Conservation (phyloP, 306 rosid genomes). For the Luffa acutangula region DNA sequence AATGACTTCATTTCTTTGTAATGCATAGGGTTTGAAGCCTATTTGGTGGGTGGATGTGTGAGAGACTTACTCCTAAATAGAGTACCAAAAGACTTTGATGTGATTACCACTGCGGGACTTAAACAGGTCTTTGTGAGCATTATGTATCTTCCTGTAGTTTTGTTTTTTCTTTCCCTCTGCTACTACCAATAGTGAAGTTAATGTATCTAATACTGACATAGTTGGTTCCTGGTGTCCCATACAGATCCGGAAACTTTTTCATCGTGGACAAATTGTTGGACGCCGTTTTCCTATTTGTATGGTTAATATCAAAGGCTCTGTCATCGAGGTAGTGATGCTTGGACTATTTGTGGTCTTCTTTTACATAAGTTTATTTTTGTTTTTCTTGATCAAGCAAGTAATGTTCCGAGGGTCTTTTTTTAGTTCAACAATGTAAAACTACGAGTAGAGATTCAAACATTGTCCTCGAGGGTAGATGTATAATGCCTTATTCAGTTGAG, state of each 20-base stretch:
- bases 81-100: constrained; percentile 83
- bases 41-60: constrained; percentile 95
- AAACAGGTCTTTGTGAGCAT: constrained; percentile 33
- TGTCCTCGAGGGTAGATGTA: neutral
- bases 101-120: constrained; percentile 75
- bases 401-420: neutral
- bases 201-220: neutral
- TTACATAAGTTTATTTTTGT: neutral
- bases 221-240: constrained; percentile 11
- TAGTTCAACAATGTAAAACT: neutral
- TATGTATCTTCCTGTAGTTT: constrained; percentile 3
- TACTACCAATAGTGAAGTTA: neutral
- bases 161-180: neutral
- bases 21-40: constrained; percentile 65
- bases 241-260: constrained; percentile 48
- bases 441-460: neutral
- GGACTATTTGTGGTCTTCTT: neutral
- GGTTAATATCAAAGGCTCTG: constrained; percentile 45
- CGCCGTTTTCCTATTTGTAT: constrained; percentile 71
- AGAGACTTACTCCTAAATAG: constrained; percentile 71
- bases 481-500: neutral
- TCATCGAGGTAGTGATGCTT: constrained; percentile 50
- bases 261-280: constrained; percentile 43
- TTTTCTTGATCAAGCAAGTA: neutral
- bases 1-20: constrained; percentile 6